Conservation (phyloP, 208 protist species). For the Jaenimonas drosophilae region DNA sequence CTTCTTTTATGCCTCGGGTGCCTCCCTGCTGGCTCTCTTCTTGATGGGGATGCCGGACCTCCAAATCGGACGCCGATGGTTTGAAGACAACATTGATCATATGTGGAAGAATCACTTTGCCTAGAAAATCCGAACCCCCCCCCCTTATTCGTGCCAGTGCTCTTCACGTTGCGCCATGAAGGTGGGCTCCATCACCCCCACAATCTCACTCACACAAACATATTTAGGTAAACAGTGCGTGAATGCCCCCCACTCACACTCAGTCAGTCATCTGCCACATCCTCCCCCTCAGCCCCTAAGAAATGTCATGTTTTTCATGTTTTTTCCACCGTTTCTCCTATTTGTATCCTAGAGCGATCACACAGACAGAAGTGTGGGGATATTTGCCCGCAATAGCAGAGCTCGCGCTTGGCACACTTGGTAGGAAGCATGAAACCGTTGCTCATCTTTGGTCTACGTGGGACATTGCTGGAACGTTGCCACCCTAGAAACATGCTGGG, state of each 20-base stretch:
- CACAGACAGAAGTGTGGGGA: not conserved
- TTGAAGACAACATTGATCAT: no score
- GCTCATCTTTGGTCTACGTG: constrained; percentile 75
- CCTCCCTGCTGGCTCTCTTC: constrained; percentile 47
- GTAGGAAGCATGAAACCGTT: constrained; percentile 47
- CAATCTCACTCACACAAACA: no score
- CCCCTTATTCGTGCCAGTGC: no score
- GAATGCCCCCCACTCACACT: no score
- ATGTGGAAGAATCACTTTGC: no score
- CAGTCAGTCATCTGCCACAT: no score
- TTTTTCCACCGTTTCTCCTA: constrained; percentile 2
- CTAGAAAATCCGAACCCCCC: no score
- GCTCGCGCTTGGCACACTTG: constrained; percentile 2
- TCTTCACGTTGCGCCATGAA: no score
- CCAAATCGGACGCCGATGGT: constrained; percentile 45
- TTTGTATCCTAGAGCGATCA: not conserved
- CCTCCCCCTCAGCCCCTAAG: no score
- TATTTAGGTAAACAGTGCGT: no score
- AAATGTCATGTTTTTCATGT: not conserved
- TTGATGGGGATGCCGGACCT: constrained; percentile 77
- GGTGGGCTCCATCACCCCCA: no score
- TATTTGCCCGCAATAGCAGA: not conserved
- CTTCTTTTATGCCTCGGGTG: constrained; percentile 47
- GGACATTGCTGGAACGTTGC: constrained; percentile 78
- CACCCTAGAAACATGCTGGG: constrained; percentile 44